Percentiles rank a stretch among this genome's conserved stretches.
These are phyloP conservation scores for Annulohypoxylon bovei DNA, from an alignment of 495 filamentous ascomycete species.

Conservation along the genomic window DNA sequence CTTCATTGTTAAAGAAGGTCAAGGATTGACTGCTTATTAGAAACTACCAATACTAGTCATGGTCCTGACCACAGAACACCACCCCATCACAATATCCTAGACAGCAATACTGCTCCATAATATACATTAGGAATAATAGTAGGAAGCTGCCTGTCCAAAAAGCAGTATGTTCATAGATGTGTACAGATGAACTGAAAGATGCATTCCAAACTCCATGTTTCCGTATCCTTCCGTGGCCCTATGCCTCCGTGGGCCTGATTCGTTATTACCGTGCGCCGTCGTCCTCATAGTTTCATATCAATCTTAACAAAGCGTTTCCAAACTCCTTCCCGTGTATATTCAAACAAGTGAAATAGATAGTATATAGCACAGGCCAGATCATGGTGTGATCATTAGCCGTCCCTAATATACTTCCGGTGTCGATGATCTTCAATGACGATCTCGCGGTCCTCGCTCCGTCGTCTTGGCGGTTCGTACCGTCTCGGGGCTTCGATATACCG, in stretches of 20 bases:
- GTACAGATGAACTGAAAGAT: slow-evolving; percentile 31
- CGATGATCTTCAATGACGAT: slow-evolving; percentile 46
- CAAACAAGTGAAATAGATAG: not conserved
- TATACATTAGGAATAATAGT: slow-evolving; percentile 21
- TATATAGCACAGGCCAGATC: not conserved
- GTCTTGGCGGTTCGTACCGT: slow-evolving; percentile 36
- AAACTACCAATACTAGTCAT: not conserved
- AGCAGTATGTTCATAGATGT: slow-evolving; percentile 20
- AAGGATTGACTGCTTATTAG: not conserved
- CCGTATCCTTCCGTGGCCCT: not conserved
- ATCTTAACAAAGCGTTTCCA: slow-evolving; percentile 21
- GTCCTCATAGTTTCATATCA: slow-evolving; percentile 31
- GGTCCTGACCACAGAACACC: not conserved
- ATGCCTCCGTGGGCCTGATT: not conserved
- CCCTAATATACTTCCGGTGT: slow-evolving; percentile 40
- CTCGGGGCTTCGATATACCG: slow-evolving; percentile 60
- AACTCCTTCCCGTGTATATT: not conserved
- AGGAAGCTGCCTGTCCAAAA: not conserved
- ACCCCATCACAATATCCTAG: slow-evolving; percentile 1
- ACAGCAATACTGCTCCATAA: not conserved
- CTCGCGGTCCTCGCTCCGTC: slow-evolving; percentile 41
- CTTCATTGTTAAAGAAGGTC: not conserved
- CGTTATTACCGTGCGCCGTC: slow-evolving; percentile 7
- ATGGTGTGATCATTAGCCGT: slow-evolving; percentile 12
- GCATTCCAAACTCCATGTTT: slow-evolving; percentile 17